Base-by-base conservation (phyloP, 495 filamentous ascomycete species). In the Penicillium manginii region DNA sequence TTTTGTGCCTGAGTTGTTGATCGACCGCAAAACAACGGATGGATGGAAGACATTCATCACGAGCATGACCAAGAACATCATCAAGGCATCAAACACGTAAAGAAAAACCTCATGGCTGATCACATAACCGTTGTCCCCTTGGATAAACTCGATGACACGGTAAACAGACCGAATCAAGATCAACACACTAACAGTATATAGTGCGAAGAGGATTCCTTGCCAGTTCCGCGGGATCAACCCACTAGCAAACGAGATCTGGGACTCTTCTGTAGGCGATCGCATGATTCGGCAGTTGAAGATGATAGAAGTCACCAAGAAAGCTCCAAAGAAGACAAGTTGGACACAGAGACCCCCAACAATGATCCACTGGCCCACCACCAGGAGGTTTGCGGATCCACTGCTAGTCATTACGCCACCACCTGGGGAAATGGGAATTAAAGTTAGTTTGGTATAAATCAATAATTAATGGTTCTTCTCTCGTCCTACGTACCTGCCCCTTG, bases 131-230 rank as follows among this genome's bases (percentile, higher is more conserved):
- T 71, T 61, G 29, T 78, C 64, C 0, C 86, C 86, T 69, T 83
- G 72, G 0, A 75, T 39, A 55, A 84, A 90, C 70, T 91, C 88
- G 10, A 87, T 62, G 31, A 86, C 67, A 32, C 88, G 77, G 65
- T 84, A 88, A 8, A 88, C 52, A 6, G 75, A 83, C n/a, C 88
- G 79, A 6, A 89, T 65, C 57, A 90, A 55, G 57, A 90, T 88
- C 18, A 88, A 68, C 1, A 59, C 62, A 51, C 76, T 81, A 7
- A 69, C 71, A 1, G 43, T 54, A 59, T 88, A 90, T 8, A 88
- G 74, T 39, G 79, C 69, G 88, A 8, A 21, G 23, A 59, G 40
- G 17, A 47, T 67, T 42, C n/a, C 83, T 48, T 23, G 22, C 59
- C 55, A 58, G 10, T 31, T 60, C 37, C 78, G 64, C n/a, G n/a